A percentile compares a stretch with the other conserved stretches of the same genome.
phyloP scores from a whole-genome alignment of 495 filamentous ascomycete species.

The Podospora sp. region DNA sequence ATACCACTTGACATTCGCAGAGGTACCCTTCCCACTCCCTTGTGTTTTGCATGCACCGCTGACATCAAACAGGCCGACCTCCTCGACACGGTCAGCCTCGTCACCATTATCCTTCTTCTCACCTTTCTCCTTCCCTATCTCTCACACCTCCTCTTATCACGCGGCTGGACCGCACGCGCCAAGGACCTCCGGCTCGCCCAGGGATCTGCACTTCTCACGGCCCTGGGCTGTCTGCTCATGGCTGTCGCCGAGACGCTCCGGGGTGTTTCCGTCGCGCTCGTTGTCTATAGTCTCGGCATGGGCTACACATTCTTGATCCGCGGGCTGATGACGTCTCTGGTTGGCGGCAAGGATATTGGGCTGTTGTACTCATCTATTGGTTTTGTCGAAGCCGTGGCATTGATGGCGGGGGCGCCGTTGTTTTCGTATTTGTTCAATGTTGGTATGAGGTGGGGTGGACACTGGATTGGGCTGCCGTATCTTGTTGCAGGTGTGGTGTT shows the following conservation, averaged over 20 bases:
- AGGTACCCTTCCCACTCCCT: not conserved
- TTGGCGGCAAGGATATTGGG: slow-evolving; percentile 7
- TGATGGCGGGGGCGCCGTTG: not conserved
- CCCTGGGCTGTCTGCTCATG: not conserved
- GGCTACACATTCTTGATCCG: slow-evolving; percentile 10
- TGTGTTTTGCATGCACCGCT: too few relatives aligned
- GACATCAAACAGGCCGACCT: not conserved
- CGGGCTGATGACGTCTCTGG: slow-evolving; percentile 11
- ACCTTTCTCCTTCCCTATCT: not conserved
- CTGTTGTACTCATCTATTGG: slow-evolving; percentile 9
- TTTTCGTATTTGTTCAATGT: slow-evolving; percentile 8
- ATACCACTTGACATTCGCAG: slow-evolving; percentile 6
- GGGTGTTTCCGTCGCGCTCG: not conserved
- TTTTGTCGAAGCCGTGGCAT: not conserved
- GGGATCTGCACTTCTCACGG: not conserved
- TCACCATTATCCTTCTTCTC: not conserved
- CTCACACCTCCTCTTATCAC: not conserved
- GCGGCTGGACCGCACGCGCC: not conserved
- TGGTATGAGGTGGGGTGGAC: not conserved
- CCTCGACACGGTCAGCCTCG: not conserved
- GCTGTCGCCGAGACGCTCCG: not conserved
- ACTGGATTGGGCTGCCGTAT: slow-evolving; percentile 11
- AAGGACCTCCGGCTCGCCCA: slow-evolving; percentile 11
- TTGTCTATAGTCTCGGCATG: not conserved
- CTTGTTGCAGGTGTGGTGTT: not conserved